phyloP scores from a whole-genome alignment of 176 grass and related monocot genomes.

The Zoysia pacifica region DNA sequence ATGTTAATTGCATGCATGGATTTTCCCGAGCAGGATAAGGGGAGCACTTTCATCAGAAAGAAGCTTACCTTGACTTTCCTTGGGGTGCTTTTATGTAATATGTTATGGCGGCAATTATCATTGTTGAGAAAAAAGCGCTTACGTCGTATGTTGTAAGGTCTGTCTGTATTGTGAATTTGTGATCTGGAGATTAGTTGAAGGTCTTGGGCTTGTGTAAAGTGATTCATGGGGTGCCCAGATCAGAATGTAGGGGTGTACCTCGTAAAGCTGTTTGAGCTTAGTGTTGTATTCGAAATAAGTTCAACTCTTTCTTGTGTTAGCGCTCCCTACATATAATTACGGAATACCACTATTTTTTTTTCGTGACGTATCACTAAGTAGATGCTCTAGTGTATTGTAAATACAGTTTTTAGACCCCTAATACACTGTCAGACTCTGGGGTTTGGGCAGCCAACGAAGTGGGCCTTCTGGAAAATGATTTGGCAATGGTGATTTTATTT shows the following conservation, averaged over 20 bases:
- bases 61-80: slow-evolving; percentile 22
- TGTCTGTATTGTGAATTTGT: slow-evolving; percentile 38
- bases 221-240: slow-evolving; percentile 10
- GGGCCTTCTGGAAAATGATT: not conserved
- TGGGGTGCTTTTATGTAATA: slow-evolving; percentile 36
- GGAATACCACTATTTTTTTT: not conserved
- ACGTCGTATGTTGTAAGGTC: slow-evolving; percentile 30
- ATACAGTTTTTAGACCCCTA: not conserved
- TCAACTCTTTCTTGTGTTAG: not conserved
- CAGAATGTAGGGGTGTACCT: slow-evolving; percentile 42
- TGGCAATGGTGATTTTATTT: not conserved
- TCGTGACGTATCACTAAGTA: not conserved
- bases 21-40: not conserved
- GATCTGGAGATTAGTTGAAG: slow-evolving; percentile 28
- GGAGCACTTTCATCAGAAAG: slow-evolving; percentile 15
- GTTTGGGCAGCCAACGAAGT: not conserved
- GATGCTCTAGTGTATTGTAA: not conserved
- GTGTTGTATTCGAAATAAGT: slow-evolving; percentile 23
- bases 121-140: not conserved
- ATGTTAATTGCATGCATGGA: slow-evolving; percentile 24
- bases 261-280: slow-evolving; percentile 40
- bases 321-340: not conserved
- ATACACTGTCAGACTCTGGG: too few relatives aligned
- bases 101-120: slow-evolving; percentile 30
- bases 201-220: slow-evolving; percentile 41